A percentile compares a stretch with the other conserved stretches of the same genome.
These are phyloP conservation scores for Echium plantagineum DNA, from an alignment of 257 asterid species.

Conservation along the genomic window DNA sequence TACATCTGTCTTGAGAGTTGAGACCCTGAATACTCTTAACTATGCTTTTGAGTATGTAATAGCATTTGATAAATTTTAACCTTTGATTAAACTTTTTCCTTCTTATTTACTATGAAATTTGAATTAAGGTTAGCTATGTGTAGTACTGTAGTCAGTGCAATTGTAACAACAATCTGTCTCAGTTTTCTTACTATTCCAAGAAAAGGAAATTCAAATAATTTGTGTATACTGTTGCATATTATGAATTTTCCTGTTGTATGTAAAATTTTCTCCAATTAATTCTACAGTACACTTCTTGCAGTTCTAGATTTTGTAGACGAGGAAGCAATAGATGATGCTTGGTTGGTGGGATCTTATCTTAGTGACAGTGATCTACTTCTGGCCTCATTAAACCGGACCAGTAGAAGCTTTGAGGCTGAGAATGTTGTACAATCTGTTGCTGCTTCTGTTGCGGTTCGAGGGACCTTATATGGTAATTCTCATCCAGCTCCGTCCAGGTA, in stretches of 20 bases:
- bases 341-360: slow-evolving; percentile 51
- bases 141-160: not conserved
- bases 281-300: slow-evolving; percentile 27
- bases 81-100: too few species aligned
- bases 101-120: too few species aligned
- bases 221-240: not conserved
- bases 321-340: slow-evolving; percentile 77
- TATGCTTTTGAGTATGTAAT: too few species aligned
- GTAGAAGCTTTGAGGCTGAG: slow-evolving; percentile 49
- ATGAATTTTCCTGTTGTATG: not conserved
- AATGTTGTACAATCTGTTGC: slow-evolving; percentile 69
- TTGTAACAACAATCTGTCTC: not conserved
- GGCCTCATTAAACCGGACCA: slow-evolving; percentile 33
- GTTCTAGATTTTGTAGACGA: slow-evolving; percentile 71
- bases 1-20: too few species aligned
- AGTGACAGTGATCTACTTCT: slow-evolving; percentile 82
- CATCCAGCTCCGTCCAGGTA: slow-evolving; percentile 70
- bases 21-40: too few species aligned
- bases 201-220: not conserved
- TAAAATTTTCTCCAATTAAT: not conserved
- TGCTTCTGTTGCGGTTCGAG: slow-evolving; percentile 86
- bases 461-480: slow-evolving; percentile 75
- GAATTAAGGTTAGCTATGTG: not conserved
- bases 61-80: too few species aligned
- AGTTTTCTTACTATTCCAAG: not conserved